phyloP scores from a whole-genome alignment of 2,329 filamentous ascomycete genomes.

The Fusarium odoratissimum region DNA sequence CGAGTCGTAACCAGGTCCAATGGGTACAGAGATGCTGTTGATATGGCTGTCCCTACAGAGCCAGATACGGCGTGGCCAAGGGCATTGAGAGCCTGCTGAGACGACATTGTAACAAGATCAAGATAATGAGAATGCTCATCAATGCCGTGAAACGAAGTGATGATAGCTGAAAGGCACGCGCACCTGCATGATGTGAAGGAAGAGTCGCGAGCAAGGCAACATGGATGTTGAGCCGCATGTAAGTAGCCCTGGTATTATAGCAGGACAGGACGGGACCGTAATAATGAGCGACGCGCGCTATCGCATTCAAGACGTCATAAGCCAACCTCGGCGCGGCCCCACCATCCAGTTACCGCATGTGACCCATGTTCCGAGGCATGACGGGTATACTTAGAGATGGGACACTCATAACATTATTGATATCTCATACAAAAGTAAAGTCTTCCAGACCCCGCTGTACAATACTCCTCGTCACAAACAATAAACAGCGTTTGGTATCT shows the following conservation, averaged over 20 bases:
- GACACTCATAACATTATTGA: not conserved
- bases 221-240: constrained; percentile 11
- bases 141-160: not conserved
- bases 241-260: not conserved
- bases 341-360: constrained; percentile 26
- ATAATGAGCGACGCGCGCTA: constrained; percentile 15
- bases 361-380: constrained; percentile 30
- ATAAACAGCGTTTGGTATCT: not conserved
- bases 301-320: constrained; percentile 37
- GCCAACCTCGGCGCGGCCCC: constrained; percentile 22
- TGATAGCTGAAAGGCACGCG: not conserved
- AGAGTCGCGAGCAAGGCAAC: constrained; percentile 7
- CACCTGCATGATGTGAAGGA: constrained; percentile 13
- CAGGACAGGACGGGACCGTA: not conserved
- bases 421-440: not conserved
- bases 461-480: not conserved
- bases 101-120: constrained; percentile 44
- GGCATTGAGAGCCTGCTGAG: constrained; percentile 68
- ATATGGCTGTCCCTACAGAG: constrained; percentile 80
- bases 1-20: constrained; percentile 84
- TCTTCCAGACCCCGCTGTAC: not conserved
- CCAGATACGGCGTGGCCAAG: constrained; percentile 86
- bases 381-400: not conserved
- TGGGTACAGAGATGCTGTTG: constrained; percentile 83
- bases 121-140: not conserved